Evolutionary conservation across 208 protist species (phyloP), one percentile per base, ranked within the genome.

Genomic region (Trypanosomatidae sp.): DNA sequence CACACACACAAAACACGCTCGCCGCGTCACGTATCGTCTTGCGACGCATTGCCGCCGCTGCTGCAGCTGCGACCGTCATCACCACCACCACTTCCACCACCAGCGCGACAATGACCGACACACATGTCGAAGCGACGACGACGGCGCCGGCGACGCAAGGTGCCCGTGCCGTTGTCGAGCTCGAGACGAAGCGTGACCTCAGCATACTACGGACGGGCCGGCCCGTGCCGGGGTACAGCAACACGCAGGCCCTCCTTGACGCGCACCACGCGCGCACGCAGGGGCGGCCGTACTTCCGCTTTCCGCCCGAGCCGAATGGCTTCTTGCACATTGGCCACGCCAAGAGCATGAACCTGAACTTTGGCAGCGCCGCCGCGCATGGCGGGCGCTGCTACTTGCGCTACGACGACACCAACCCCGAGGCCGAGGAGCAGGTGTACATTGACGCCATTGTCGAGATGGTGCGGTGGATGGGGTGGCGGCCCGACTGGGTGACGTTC

Each of bases 371-470:
- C 5, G 64, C 84, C 42, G 57, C 79, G 3, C 76, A 96, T 50
- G 56, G 61, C 26, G 97, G 97, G 35, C 92, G 90, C 57, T 98
- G 90, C 65, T 96, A 96, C 62, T 71, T 99, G 46, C 74, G 98
- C 40, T 99, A 97, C 65, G 98, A 99, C 67, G 98, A 99, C 71
- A 99, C 98, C 6, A 99, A 99, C 69, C 98, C 98, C 13, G 95
- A 97, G 60, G 77, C 74, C 27, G 97, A 99, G 82, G 90, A 96
- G 22, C 68, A 98, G 53, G 65, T 98, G 26, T 99, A 97, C 67
- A 97, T 99, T 65, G 84, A 98, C 23, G 77, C 88, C 13, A 99
- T 98, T 57, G 39, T 51, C 15, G 88, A 94, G 50, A 93, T 93
- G 77, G 81, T 78, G 35, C 51, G 63, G 39, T 96, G 91, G 91